A percentile compares a stretch with the other conserved stretches of the same genome.
Evolutionary conservation across 768 basidiomycete genomes (phyloP).

Genomic region (Astraeus odoratus): DNA sequence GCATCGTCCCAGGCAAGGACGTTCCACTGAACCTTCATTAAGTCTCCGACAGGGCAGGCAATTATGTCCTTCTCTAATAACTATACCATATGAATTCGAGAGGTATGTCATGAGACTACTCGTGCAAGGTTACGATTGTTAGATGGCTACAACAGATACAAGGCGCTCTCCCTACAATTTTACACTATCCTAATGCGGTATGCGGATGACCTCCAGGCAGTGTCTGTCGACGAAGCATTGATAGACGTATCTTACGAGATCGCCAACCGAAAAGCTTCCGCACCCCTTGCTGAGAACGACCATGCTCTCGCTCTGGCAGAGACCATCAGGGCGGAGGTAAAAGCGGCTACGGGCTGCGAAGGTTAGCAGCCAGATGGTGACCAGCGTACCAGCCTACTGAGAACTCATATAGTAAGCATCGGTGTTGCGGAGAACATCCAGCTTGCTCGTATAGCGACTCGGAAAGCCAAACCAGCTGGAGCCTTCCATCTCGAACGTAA

Average conservation of each 20-base stretch:
- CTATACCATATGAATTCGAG: conserved; percentile 94
- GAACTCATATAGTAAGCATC: conserved; percentile 62
- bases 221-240: conserved; percentile 93
- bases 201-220: conserved; percentile 89
- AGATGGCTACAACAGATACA: conserved; percentile 52
- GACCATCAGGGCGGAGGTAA: conserved; percentile 69
- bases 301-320: conserved; percentile 77
- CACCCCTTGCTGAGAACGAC: conserved; percentile 33
- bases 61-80: conserved; percentile 64
- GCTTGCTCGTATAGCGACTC: conserved; percentile 86
- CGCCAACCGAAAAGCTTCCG: conserved; percentile 25
- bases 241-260: conserved; percentile 76
- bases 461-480: conserved; percentile 85
- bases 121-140: background rate
- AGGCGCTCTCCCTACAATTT: conserved; percentile 75
- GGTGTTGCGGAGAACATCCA: conserved; percentile 91
- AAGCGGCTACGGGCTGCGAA: conserved; percentile 78
- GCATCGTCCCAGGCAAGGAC: background rate
- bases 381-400: background rate
- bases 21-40: conserved; percentile 4
- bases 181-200: conserved; percentile 89
- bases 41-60: conserved; percentile 77
- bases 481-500: conserved; percentile 64
- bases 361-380: conserved; percentile 33
- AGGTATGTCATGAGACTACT: conserved; percentile 34